These are phyloP conservation scores for Pisolithus microcarpus DNA, from an alignment of 768 basidiomycete species.

Conservation along the genomic window DNA sequence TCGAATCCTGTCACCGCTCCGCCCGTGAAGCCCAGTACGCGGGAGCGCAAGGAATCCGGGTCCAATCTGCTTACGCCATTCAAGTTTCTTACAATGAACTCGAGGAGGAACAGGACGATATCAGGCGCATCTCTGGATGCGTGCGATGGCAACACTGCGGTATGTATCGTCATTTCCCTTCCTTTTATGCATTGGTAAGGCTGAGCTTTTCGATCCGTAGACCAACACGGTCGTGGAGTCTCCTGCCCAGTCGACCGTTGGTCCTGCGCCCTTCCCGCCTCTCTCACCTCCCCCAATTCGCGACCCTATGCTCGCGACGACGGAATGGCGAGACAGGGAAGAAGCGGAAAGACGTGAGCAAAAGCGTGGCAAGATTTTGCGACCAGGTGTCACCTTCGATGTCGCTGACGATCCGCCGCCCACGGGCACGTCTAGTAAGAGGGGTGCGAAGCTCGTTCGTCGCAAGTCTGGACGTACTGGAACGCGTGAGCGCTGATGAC, in stretches of 20 bases:
- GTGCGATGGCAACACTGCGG: conserved; percentile 65
- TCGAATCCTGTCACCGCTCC: conserved; percentile 24
- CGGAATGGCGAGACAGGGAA: conserved; percentile 65
- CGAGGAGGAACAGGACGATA: conserved; percentile 56
- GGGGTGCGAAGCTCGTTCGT: conserved; percentile 23
- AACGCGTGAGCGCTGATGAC: conserved; percentile 16
- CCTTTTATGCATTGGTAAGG: conserved; percentile 1
- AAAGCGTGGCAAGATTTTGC: conserved; percentile 33
- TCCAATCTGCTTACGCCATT: conserved; percentile 55
- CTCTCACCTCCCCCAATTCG: conserved; percentile 47
- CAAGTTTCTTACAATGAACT: conserved; percentile 43
- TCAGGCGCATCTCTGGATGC: conserved; percentile 75
- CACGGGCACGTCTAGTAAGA: conserved; percentile 14
- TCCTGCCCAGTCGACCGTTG: conserved; percentile 63
- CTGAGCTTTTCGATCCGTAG: conserved; percentile 26
- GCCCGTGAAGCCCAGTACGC: conserved; percentile 21
- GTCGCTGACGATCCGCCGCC: conserved; percentile 44
- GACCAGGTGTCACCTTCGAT: conserved; percentile 64
- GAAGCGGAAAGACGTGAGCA: conserved; percentile 43
- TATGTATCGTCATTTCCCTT: conserved; percentile 34
- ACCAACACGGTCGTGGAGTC: conserved; percentile 69
- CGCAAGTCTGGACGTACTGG: conserved; percentile 22
- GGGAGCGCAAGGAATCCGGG: conserved; percentile 34
- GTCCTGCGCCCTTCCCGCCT: conserved; percentile 41
- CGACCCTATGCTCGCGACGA: conserved; percentile 57